Conservation (phyloP, 768 basidiomycete genomes). For the Tulasnella sp. region DNA sequence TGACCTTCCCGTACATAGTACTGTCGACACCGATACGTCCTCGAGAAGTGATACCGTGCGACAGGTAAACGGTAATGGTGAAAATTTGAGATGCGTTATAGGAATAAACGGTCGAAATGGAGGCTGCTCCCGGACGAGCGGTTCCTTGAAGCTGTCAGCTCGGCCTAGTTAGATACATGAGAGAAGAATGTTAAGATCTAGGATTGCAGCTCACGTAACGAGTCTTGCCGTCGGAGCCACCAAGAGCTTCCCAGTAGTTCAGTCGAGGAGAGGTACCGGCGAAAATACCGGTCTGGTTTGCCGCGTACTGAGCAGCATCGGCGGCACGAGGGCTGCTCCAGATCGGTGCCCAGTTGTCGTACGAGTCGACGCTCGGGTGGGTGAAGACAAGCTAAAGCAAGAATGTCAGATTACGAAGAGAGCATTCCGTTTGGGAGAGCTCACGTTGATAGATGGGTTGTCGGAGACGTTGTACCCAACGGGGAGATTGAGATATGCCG, state of each 20-base stretch:
- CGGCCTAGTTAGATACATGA: not conserved
- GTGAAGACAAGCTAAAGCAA: constrained; percentile 40
- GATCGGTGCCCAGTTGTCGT: constrained; percentile 52
- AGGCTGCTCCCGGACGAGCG: constrained; percentile 47
- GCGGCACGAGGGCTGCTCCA: constrained; percentile 43
- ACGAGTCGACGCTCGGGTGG: constrained; percentile 45
- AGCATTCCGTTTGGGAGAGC: not conserved
- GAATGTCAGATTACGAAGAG: not conserved
- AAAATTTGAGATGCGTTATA: constrained; percentile 44
- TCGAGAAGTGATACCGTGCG: constrained; percentile 47
- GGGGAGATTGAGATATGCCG: constrained; percentile 46
- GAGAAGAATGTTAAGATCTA: not conserved
- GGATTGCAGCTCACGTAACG: constrained; percentile 33
- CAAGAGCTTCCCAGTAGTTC: constrained; percentile 52
- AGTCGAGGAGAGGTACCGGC: constrained; percentile 39
- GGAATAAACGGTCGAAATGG: constrained; percentile 36
- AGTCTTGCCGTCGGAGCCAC: constrained; percentile 34
- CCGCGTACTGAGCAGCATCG: constrained; percentile 44
- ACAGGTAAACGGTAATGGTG: constrained; percentile 54
- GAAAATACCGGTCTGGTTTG: constrained; percentile 42
- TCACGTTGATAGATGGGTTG: constrained; percentile 49
- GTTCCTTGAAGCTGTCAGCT: constrained; percentile 44
- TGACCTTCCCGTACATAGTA: constrained; percentile 35
- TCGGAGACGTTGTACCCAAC: constrained; percentile 44
- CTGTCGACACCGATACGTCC: constrained; percentile 47